phyloP scores from a whole-genome alignment of 805 yeast species.

The Jamesozyma piceae region DNA sequence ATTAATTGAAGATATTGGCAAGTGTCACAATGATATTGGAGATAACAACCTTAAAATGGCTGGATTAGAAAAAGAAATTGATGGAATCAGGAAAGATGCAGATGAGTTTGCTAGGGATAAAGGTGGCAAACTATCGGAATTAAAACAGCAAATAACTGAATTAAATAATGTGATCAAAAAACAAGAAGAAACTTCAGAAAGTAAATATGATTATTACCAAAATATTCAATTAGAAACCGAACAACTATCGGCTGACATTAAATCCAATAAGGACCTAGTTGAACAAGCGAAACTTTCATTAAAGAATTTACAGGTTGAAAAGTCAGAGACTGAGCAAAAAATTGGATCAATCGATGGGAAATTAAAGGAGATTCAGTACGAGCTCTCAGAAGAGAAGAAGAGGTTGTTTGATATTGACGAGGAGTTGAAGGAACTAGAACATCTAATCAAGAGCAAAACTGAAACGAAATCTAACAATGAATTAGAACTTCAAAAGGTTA shows the following conservation, averaged over 20 bases:
- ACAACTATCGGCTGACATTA: conserved; percentile 51
- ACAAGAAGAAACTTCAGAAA: conserved; percentile 35
- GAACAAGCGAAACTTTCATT: conserved; percentile 30
- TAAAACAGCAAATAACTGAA: conserved; percentile 42
- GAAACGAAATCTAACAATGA: conserved; percentile 37
- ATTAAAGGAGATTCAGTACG: conserved; percentile 21
- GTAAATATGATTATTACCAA: conserved; percentile 48
- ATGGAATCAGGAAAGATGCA: conserved; percentile 59
- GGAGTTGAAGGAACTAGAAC: conserved; percentile 56
- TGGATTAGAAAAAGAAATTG: conserved; percentile 37
- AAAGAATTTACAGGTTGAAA: conserved; percentile 29
- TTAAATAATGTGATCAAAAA: conserved; percentile 32
- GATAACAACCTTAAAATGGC: conserved; percentile 29
- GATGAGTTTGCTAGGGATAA: conserved; percentile 72
- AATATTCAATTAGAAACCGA: conserved; percentile 61
- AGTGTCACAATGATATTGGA: conserved; percentile 33
- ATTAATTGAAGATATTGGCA: conserved; percentile 38
- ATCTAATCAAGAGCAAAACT: conserved; percentile 36
- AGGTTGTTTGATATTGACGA: conserved; percentile 62
- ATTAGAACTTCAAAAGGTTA: conserved; percentile 43
- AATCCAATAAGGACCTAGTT: conserved; percentile 36
- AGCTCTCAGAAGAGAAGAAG: conserved; percentile 37
- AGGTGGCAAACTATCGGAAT: conserved; percentile 64
- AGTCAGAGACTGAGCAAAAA: conserved; percentile 21
- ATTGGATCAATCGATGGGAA: conserved; percentile 16